phyloP scores from a whole-genome alignment of 2,329 filamentous ascomycete species.

The Colletotrichum sp. region DNA sequence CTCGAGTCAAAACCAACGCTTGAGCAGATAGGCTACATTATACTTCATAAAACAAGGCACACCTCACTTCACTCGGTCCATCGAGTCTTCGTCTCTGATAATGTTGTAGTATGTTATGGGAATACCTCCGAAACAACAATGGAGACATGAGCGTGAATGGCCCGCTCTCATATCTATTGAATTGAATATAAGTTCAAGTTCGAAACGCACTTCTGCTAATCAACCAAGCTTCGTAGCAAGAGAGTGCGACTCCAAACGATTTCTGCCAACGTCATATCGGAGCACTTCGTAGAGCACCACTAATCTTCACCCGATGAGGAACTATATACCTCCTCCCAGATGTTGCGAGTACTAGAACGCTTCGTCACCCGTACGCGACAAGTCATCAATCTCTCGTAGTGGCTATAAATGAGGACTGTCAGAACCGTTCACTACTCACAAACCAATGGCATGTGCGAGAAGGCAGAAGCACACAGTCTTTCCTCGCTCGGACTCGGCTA shows the following conservation, averaged over 20 bases:
- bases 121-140: background rate
- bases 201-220: background rate
- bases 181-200: background rate
- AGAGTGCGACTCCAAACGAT: background rate
- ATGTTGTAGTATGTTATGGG: too few relatives aligned
- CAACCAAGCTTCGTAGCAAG: background rate
- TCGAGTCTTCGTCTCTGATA: too few relatives aligned
- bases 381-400: background rate
- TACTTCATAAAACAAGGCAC: too few relatives aligned
- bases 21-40: too few relatives aligned
- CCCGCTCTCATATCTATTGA: rapidly evolving
- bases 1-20: too few relatives aligned
- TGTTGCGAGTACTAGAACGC: rapidly evolving
- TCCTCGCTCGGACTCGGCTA: background rate
- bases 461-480: too few relatives aligned
- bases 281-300: background rate
- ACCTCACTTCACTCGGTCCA: too few relatives aligned
- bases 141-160: background rate
- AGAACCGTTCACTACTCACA: background rate
- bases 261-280: too few relatives aligned
- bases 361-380: background rate
- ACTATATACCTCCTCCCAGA: background rate
- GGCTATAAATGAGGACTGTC: background rate
- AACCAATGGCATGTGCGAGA: too few relatives aligned
- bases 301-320: rapidly evolving